Evolutionary conservation across 2,329 filamentous ascomycete species (phyloP).

Genomic region (Amphichorda felina): DNA sequence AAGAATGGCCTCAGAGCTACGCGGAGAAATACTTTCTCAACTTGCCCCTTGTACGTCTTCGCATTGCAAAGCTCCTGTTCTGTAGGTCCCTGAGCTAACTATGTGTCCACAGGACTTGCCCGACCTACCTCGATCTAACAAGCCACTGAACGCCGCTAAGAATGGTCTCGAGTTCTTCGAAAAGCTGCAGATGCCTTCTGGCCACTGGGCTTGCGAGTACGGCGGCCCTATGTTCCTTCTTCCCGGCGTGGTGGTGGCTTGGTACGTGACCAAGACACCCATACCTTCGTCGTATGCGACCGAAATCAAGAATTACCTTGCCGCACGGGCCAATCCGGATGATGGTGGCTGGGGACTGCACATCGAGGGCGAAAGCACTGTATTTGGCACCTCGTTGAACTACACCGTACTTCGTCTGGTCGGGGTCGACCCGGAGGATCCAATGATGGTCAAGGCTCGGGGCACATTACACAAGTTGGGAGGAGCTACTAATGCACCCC

Average conservation of each 20-base stretch:
- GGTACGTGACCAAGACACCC: slow-evolving; percentile 81
- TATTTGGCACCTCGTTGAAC: slow-evolving; percentile 83
- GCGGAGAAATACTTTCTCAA: slow-evolving; percentile 89
- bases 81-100: slow-evolving; percentile 3
- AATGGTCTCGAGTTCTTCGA: slow-evolving; percentile 88
- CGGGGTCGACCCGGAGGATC: slow-evolving; percentile 73
- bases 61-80: too few relatives aligned
- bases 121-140: slow-evolving; percentile 56
- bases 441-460: slow-evolving; percentile 75
- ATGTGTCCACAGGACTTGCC: slow-evolving; percentile 52
- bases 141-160: slow-evolving; percentile 61
- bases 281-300: slow-evolving; percentile 69
- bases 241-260: slow-evolving; percentile 72
- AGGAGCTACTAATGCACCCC: slow-evolving; percentile 71
- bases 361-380: slow-evolving; percentile 84
- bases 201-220: slow-evolving; percentile 96
- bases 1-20: slow-evolving; percentile 72
- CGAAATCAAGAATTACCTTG: slow-evolving; percentile 88
- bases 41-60: slow-evolving; percentile 53
- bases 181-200: slow-evolving; percentile 74
- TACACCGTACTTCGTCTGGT: slow-evolving; percentile 73
- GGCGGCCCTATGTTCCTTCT: slow-evolving; percentile 95
- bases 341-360: slow-evolving; percentile 98
- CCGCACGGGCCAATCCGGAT: slow-evolving; percentile 69
- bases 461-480: slow-evolving; percentile 74